Percentiles rank a stretch among this genome's conserved stretches.
Evolutionary conservation across 2,329 filamentous ascomycete genomes (phyloP).

Genomic region (Sporothrix mexicana): DNA sequence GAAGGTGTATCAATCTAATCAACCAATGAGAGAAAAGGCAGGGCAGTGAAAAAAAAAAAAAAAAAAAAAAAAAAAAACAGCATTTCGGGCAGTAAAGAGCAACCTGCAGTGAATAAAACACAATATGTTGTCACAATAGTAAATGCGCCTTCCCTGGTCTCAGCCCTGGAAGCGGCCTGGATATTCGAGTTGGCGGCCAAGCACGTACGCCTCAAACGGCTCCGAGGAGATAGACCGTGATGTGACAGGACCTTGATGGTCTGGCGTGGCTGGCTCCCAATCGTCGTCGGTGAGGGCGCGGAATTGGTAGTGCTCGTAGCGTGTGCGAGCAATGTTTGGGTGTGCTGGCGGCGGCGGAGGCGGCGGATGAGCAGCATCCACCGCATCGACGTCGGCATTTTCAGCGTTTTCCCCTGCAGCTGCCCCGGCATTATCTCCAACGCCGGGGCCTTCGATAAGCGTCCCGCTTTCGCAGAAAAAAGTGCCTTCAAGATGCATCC

Average conservation of each 20-base stretch:
- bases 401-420: background rate
- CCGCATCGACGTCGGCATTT: background rate
- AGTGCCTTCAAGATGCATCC: conserved; percentile 54
- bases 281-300: conserved; percentile 50
- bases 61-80: background rate
- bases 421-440: background rate
- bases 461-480: conserved; percentile 47
- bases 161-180: conserved; percentile 38
- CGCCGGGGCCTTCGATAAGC: background rate
- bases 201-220: conserved; percentile 51
- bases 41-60: background rate
- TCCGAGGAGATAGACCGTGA: conserved; percentile 47
- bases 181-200: conserved; percentile 47
- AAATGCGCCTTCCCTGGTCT: background rate
- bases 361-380: background rate
- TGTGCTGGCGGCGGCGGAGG: background rate
- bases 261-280: conserved; percentile 43
- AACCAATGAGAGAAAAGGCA: background rate
- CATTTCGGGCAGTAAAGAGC: background rate
- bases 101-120: background rate
- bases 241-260: conserved; percentile 34
- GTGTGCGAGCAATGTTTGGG: conserved; percentile 22
- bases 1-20: conserved; percentile 13
- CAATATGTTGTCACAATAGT: background rate
- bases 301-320: conserved; percentile 51